Evolutionary conservation across 2,329 filamentous ascomycete species (phyloP).

Genomic region (Cercospora citrullina): DNA sequence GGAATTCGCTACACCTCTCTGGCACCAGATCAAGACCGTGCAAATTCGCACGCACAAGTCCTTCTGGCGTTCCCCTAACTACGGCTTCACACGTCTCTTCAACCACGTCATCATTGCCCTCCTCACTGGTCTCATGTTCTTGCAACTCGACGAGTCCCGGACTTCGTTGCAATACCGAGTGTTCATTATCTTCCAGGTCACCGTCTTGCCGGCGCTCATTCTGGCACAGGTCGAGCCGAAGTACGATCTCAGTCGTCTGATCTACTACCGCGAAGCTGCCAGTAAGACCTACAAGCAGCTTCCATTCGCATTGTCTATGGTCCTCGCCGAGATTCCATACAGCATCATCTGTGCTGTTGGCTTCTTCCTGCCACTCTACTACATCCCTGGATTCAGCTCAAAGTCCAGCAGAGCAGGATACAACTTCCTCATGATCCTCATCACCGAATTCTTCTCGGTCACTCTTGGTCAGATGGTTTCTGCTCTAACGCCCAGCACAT

Average conservation of each 20-base stretch:
- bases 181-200: slow-evolving; percentile 88
- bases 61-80: slow-evolving; percentile 85
- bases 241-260: slow-evolving; percentile 74
- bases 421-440: slow-evolving; percentile 80
- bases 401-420: slow-evolving; percentile 70
- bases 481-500: slow-evolving; percentile 73
- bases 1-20: slow-evolving; percentile 79
- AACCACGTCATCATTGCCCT: slow-evolving; percentile 78
- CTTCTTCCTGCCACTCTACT: slow-evolving; percentile 85
- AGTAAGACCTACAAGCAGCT: slow-evolving; percentile 83
- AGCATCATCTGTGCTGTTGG: slow-evolving; percentile 73
- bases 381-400: slow-evolving; percentile 71
- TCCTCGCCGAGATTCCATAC: slow-evolving; percentile 84
- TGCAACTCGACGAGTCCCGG: slow-evolving; percentile 74
- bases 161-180: slow-evolving; percentile 79
- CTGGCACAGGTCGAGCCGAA: slow-evolving; percentile 82
- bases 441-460: slow-evolving; percentile 82
- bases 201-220: slow-evolving; percentile 79
- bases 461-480: slow-evolving; percentile 76
- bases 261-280: slow-evolving; percentile 83
- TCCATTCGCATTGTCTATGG: slow-evolving; percentile 74
- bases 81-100: slow-evolving; percentile 84
- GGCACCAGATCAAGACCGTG: slow-evolving; percentile 77
- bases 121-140: slow-evolving; percentile 75
- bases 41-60: slow-evolving; percentile 70